A percentile compares a stretch with the other conserved stretches of the same genome.
Evolutionary conservation across 2,329 filamentous ascomycete species (phyloP).

Genomic region (Helotiales sp.): DNA sequence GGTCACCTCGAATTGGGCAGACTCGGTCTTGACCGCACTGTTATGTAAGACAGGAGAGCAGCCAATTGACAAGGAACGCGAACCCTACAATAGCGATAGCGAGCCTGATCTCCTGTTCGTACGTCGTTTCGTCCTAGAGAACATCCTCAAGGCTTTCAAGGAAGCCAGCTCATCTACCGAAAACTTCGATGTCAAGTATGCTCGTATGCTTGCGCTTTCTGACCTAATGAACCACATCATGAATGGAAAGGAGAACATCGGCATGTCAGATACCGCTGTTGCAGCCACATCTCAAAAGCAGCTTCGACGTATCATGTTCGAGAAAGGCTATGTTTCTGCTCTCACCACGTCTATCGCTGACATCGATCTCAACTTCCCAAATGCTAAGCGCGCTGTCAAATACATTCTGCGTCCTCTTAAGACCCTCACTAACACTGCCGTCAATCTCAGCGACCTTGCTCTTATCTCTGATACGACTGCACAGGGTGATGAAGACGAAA

Average conservation of each 20-base stretch:
- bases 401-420: constrained; percentile 91
- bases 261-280: constrained; percentile 40
- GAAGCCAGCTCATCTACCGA: constrained; percentile 80
- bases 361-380: constrained; percentile 91
- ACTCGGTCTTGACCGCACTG: constrained; percentile 81
- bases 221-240: constrained; percentile 94
- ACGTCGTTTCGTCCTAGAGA: constrained; percentile 91
- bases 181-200: constrained; percentile 80
- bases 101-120: constrained; percentile 88
- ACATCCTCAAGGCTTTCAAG: constrained; percentile 87
- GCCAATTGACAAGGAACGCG: constrained; percentile 54
- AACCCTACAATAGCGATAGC: constrained; percentile 68
- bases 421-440: constrained; percentile 82
- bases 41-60: constrained; percentile 86
- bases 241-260: constrained; percentile 71
- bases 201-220: constrained; percentile 80
- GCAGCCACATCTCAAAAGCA: constrained; percentile 69
- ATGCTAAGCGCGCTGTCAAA: constrained; percentile 91
- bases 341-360: constrained; percentile 92
- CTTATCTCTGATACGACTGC: constrained; percentile 68
- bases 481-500: constrained; percentile 80
- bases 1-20: constrained; percentile 82
- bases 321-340: constrained; percentile 91
- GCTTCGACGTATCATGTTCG: constrained; percentile 93
- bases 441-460: constrained; percentile 70